Evolutionary conservation across 1,284 basidiomycete genomes (phyloP), one percentile per base, ranked within the genome.

Genomic region (Rhodotorula sp.): DNA sequence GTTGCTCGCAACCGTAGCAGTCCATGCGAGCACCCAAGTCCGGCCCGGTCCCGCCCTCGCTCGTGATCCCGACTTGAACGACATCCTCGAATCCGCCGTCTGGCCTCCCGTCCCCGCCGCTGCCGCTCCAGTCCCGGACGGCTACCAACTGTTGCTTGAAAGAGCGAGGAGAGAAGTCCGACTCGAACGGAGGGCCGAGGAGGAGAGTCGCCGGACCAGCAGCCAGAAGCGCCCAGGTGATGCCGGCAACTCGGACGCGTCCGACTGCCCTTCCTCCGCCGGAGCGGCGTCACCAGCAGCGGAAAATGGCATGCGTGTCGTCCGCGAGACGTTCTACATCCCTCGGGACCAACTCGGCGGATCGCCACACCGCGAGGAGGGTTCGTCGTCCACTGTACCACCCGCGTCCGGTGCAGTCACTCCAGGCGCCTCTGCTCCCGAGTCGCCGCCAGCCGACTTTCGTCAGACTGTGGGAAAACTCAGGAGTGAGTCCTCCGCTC

Each of bases 391-490:
- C 5, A 38, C 8, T 10, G 38, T 8, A 12, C 38, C 38, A 12
- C 12, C 8, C 8, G 38, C 8, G 1, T 43, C 38, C 8, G 10
- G 14, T 14, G 38, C 38, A 10, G 38, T 43, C 38, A 12, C 8
- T 10, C 2, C 38, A 12, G 38, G 38, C 38, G 38, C 38, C 38
- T 43, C 38, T 7, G 10, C 10, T 43, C 10, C 10, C 10, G 38
- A 43, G 10, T 43, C 38, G 38, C 10, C n/a, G 12, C 49, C 70
- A 5, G 70, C 70, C 14, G 57, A 71, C 52, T 63, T 71, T 3
- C 21, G 62, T 21, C 58, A 60, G 57, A 71, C 70, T 14, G 64
- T 71, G 31, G 60, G 63, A 14, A 71, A 68, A 45, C 66, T 71
- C 19, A 26, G 49, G 31, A 47, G 70, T 65, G 23, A 52, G 66